These are phyloP conservation scores for Salix purpurea DNA, from an alignment of 345 rosid species.

Conservation along the genomic window DNA sequence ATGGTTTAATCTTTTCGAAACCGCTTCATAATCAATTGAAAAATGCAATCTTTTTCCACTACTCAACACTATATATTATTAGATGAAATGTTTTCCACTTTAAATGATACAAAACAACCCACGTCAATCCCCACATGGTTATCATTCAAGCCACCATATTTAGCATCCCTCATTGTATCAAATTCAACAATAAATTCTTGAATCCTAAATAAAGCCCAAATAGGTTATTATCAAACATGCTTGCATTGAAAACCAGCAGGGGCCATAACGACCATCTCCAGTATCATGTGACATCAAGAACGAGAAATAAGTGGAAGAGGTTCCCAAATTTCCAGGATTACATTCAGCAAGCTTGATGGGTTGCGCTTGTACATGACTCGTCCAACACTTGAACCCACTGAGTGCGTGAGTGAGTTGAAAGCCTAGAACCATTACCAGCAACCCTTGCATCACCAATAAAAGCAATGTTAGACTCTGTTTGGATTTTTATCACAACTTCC, in stretches of 20 bases:
- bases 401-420: slow-evolving; percentile 50
- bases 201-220: slow-evolving; percentile 44
- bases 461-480: slow-evolving; percentile 41
- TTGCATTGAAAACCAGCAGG: slow-evolving; percentile 40
- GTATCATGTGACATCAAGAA: slow-evolving; percentile 42
- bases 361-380: slow-evolving; percentile 56
- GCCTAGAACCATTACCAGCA: slow-evolving; percentile 38
- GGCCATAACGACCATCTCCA: slow-evolving; percentile 56
- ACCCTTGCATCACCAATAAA: slow-evolving; percentile 63
- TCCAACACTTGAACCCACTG: slow-evolving; percentile 49
- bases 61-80: slow-evolving; percentile 28
- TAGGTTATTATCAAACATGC: slow-evolving; percentile 31
- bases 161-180: slow-evolving; percentile 34
- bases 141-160: slow-evolving; percentile 39
- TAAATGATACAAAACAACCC: slow-evolving; percentile 42
- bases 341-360: slow-evolving; percentile 62
- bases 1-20: slow-evolving; percentile 48
- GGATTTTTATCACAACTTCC: slow-evolving; percentile 40
- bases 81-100: slow-evolving; percentile 38
- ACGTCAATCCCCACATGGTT: slow-evolving; percentile 50
- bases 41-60: slow-evolving; percentile 44
- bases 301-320: slow-evolving; percentile 64
- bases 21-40: slow-evolving; percentile 62
- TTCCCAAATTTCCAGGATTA: slow-evolving; percentile 35
- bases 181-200: slow-evolving; percentile 47